These are phyloP conservation scores for Candida coleopterorum DNA, from an alignment of 805 yeast genomes.

Conservation along the genomic window DNA sequence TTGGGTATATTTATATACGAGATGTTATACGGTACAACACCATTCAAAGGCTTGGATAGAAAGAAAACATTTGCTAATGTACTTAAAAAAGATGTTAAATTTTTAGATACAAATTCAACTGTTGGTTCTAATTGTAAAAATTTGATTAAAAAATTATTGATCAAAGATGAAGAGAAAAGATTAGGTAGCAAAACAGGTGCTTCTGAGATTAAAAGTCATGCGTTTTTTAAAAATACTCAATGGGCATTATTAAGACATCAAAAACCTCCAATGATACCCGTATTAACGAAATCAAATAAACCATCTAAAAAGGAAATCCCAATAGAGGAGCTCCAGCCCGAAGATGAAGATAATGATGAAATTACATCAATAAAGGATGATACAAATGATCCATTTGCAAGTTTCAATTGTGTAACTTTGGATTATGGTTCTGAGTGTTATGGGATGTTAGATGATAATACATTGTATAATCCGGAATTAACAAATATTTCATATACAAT, in stretches of 20 bases:
- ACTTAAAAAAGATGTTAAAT: slow-evolving; percentile 75
- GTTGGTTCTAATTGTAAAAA: slow-evolving; percentile 70
- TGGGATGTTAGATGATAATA: slow-evolving; percentile 22
- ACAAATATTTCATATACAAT: slow-evolving; percentile 57
- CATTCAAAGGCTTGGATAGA: slow-evolving; percentile 88
- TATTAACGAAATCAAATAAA: slow-evolving; percentile 40
- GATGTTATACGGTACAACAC: slow-evolving; percentile 94
- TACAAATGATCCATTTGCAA: slow-evolving; percentile 70
- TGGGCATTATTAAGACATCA: slow-evolving; percentile 95
- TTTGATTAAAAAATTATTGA: slow-evolving; percentile 73
- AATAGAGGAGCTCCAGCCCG: slow-evolving; percentile 13
- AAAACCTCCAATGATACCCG: slow-evolving; percentile 95
- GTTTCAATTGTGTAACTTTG: slow-evolving; percentile 81
- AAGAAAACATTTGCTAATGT: slow-evolving; percentile 87
- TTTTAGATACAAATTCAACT: slow-evolving; percentile 47
- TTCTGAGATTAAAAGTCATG: slow-evolving; percentile 85
- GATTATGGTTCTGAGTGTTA: slow-evolving; percentile 56
- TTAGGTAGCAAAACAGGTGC: slow-evolving; percentile 94
- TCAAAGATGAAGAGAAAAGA: slow-evolving; percentile 84
- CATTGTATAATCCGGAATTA: slow-evolving; percentile 41
- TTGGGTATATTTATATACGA: slow-evolving; percentile 89
- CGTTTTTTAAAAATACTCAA: slow-evolving; percentile 84
- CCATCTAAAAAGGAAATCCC: neutral
- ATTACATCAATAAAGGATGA: slow-evolving; percentile 13
- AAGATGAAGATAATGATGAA: slow-evolving; percentile 21